Base-by-base conservation (phyloP, 495 filamentous ascomycete species). In the Xylaria sp. region DNA sequence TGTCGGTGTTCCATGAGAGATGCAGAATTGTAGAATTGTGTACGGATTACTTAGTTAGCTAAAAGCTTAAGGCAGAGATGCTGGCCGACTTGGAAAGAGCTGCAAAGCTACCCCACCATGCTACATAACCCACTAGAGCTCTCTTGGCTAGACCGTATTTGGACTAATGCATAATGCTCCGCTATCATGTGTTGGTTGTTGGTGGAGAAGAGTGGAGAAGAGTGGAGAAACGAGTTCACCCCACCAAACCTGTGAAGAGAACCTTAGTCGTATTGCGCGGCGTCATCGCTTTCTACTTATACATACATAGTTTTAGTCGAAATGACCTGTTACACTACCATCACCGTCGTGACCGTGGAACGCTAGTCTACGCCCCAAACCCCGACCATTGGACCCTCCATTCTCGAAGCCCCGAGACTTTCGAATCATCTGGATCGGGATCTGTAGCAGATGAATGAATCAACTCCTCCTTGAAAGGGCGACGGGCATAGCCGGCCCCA, bases 401-500 rank as follows among this genome's bases (percentile, higher is more conserved):
- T 48, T 35, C 0, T 24, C 61, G 15, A 19, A 44, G 17, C 11
- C 41, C 26, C 24, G 14, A n/a, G 2, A 52, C 12, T 29, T 24
- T 41, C 29, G 41, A 26, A 26, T 15, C 14, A n/a, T 48, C 33
- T 35, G 41, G 11, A 43, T 48, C 33, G 50, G 41, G 11, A 43
- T 21, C 65, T 24, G 19, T 21, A 46, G 53, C 76, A 80, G 64
- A 91, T 92, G 89, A 83, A 96, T 97, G 93, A 93, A 93, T 89
- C 87, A 88, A 66, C 88, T 90, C 75, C 87, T 97, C 26, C 84
- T 96, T 73, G 89, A 91, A 76, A 89, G 92, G 79, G 87, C 91
- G 62, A 80, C 89, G 17, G 93, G 93, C 77, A 85, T 83, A 73
- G 81, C 91, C 40, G 80, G 82, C 58, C 88, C 89, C 35, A 83